A percentile compares a stretch with the other conserved stretches of the same genome.
Conservation (phyloP, 2,329 filamentous ascomycete genomes). For the Colletotrichum euphorbiae region DNA sequence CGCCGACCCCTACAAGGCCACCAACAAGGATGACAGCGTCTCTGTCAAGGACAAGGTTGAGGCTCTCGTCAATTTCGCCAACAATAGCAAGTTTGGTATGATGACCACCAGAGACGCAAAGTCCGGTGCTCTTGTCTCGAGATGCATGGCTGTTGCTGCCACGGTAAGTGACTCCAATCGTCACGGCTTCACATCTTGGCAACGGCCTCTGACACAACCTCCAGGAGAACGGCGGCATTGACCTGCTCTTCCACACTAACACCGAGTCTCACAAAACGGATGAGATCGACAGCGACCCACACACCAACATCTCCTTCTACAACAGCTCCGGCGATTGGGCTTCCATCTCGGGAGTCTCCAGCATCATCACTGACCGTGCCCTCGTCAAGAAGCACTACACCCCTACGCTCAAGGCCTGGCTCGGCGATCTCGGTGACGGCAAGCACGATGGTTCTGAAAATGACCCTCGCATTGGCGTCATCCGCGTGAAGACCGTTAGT, state of each 20-base stretch:
- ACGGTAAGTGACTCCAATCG: conserved; percentile 63
- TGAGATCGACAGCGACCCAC: conserved; percentile 77
- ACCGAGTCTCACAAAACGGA: conserved; percentile 89
- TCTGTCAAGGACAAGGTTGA: conserved; percentile 80
- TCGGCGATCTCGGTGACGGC: conserved; percentile 87
- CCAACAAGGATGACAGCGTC: conserved; percentile 74
- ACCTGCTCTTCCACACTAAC: conserved; percentile 92
- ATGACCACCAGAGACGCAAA: conserved; percentile 81
- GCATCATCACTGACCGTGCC: conserved; percentile 75
- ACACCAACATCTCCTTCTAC: conserved; percentile 86
- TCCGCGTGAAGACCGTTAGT: conserved; percentile 78
- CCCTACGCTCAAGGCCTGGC: conserved; percentile 80
- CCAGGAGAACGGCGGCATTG: conserved; percentile 81
- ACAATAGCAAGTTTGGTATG: conserved; percentile 85
- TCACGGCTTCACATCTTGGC: fast-evolving
- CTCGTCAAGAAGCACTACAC: conserved; percentile 82
- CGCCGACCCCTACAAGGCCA: conserved; percentile 80
- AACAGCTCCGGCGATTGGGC: conserved; percentile 85
- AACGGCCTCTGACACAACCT: conserved; percentile 2
- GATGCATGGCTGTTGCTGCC: conserved; percentile 87
- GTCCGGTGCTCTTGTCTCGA: conserved; percentile 77
- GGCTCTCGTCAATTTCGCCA: conserved; percentile 77
- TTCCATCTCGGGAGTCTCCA: conserved; percentile 80
- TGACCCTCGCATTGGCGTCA: conserved; percentile 85
- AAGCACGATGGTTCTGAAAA: conserved; percentile 84